phyloP scores from a whole-genome alignment of 352 stramenopile species.

The Globisporangium middletonii region DNA sequence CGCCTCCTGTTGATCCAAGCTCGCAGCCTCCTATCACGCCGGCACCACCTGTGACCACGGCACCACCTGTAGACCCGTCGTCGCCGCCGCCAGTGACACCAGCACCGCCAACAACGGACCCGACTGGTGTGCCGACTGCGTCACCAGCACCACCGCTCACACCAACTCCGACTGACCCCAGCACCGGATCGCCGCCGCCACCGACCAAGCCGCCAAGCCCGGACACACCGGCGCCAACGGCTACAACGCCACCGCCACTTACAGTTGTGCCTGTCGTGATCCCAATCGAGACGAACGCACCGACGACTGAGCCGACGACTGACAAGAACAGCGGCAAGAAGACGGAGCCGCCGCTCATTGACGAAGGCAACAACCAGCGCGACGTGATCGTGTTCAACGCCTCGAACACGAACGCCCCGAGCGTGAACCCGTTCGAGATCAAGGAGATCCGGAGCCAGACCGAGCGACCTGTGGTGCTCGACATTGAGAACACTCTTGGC shows the following conservation, averaged over 20 bases:
- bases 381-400: constrained; percentile 49
- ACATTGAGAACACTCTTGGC: constrained; percentile 28
- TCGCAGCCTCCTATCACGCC: background rate
- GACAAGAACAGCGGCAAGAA: constrained; percentile 17
- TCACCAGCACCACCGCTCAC: background rate
- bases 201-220: constrained; percentile 10
- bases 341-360: constrained; percentile 17
- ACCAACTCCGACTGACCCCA: background rate
- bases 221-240: constrained; percentile 8
- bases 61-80: constrained; percentile 14
- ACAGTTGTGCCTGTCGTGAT: constrained; percentile 18
- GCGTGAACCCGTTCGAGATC: constrained; percentile 49
- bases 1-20: background rate
- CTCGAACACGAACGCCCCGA: constrained; percentile 20
- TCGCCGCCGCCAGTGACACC: constrained; percentile 8
- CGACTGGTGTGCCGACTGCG: background rate
- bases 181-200: constrained; percentile 12
- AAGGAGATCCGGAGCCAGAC: constrained; percentile 23
- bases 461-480: constrained; percentile 38
- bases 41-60: background rate
- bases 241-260: constrained; percentile 21
- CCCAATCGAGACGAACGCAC: constrained; percentile 35
- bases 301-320: constrained; percentile 2
- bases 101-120: background rate
- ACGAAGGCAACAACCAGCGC: constrained; percentile 28